Conservation (phyloP, 345 rosid species). For the Durio zibethinus region DNA sequence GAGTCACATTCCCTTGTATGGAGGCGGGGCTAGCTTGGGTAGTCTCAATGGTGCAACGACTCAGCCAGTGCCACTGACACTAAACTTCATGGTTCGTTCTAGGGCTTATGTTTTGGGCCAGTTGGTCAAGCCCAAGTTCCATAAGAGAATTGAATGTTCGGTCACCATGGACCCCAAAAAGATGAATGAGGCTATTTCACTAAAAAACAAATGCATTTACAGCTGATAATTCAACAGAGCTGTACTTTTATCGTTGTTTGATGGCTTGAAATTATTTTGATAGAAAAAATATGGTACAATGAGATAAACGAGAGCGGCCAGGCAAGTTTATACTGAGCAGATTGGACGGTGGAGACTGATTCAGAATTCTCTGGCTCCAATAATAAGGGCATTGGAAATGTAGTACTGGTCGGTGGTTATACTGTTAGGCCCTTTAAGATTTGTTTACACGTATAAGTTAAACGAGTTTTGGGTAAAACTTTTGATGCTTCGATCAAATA, state of each 20-base stretch:
- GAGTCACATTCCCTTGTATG: conserved; percentile 48
- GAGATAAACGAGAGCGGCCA: background rate
- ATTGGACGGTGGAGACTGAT: background rate
- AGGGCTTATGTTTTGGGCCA: conserved; percentile 59
- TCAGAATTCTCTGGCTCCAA: background rate
- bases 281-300: background rate
- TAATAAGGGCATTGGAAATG: conserved; percentile 1
- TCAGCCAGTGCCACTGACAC: conserved; percentile 47
- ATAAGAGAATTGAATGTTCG: conserved; percentile 43
- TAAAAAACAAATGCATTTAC: conserved; percentile 51
- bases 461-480: background rate
- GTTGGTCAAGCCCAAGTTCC: conserved; percentile 56
- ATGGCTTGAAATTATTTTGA: background rate
- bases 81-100: conserved; percentile 50
- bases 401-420: conserved; percentile 3
- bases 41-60: conserved; percentile 52
- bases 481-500: background rate
- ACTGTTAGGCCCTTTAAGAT: background rate
- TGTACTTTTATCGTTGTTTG: background rate
- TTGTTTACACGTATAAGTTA: background rate
- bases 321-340: background rate
- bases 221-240: conserved; percentile 15
- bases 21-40: conserved; percentile 55
- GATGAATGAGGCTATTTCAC: conserved; percentile 41
- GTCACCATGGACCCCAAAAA: conserved; percentile 52